Conservation (phyloP, 177 flowering plant species). For the Vitis hybrid region DNA sequence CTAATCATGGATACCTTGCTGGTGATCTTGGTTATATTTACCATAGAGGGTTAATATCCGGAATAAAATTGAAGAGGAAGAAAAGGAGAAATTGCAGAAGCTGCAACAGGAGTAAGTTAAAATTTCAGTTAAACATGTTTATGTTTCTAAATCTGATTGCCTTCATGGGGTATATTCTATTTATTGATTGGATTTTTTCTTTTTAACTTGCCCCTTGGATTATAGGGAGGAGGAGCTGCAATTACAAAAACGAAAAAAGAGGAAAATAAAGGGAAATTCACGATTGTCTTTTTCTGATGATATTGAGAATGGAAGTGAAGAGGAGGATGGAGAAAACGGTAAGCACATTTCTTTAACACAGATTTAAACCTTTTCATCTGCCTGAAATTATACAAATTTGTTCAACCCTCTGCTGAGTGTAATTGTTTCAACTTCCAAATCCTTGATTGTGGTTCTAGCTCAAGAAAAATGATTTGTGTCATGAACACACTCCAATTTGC, state of each 20-base stretch:
- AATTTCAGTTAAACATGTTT: background rate
- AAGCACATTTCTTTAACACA: conserved; percentile 14
- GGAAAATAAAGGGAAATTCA: conserved; percentile 74
- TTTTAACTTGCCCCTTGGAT: background rate
- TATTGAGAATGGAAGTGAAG: conserved; percentile 74
- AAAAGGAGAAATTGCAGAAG: conserved; percentile 96
- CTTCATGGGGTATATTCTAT: background rate
- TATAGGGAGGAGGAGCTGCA: conserved; percentile 87
- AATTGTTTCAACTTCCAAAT: no score
- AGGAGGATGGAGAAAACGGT: conserved; percentile 59
- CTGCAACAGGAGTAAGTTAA: conserved; percentile 86
- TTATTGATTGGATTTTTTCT: background rate
- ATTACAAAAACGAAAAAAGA: conserved; percentile 78
- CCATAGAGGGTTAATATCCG: conserved; percentile 82
- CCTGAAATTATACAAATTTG: no score
- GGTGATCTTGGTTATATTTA: background rate
- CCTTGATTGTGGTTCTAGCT: no score
- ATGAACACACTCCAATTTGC: no score
- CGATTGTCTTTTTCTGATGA: conserved; percentile 86
- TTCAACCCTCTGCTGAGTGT: no score
- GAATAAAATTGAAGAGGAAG: conserved; percentile 93
- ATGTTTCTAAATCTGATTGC: background rate
- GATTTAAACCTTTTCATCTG: no score
- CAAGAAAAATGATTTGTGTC: no score
- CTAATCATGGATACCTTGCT: background rate